Base-by-base conservation (phyloP, 202 grass and related monocot species). In the Sporobolus alterniflorus region DNA sequence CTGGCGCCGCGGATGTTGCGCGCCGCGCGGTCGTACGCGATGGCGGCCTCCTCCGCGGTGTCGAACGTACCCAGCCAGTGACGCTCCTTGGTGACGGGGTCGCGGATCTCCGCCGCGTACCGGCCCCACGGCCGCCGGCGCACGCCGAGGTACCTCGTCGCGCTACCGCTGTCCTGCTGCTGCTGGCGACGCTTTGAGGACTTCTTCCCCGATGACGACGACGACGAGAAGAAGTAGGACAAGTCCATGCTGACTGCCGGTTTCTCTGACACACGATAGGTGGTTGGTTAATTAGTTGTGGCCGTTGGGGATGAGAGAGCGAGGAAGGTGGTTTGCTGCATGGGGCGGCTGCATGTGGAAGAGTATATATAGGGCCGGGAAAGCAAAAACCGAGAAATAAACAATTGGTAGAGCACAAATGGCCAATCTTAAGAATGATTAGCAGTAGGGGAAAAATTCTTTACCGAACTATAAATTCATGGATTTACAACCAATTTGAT, bases 31-130 rank as follows among this genome's bases (percentile, higher is more conserved):
- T 97, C 91, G 80, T 97, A 97, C 41, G 94, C 91, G 48, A 94
- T 80, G 42, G 94, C 91, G 2, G 94, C 94, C 87, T 97, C 94
- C 77, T 97, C 94, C 5, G 91, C 94, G 15, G 94, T 91, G 82
- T 97, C 94, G 73, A 93, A 97, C 4, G 94, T 97, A 24, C 94
- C 91, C 0, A 94, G 90, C 91, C 94, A 97, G 78, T 97, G 94
- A 32, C 91, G 89, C 84, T 97, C 94, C 79, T 97, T 97, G 41
- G 89, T 97, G 56, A 82, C 87, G 47, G 91, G 82, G 81, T 97
- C 91, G 9, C 91, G 85, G 84, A 97, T 97, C 91, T 97, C 94
- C 51, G 91, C 94, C 66, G 94, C 94, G 77, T 97, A 97, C 52
- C 91, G 78, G 33, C 91, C 91, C 94, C 94, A 97, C 29, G 91